Evolutionary conservation across 2,329 filamentous ascomycete genomes (phyloP), one percentile per base, ranked within the genome.

Genomic region (Claviceps citrina): DNA sequence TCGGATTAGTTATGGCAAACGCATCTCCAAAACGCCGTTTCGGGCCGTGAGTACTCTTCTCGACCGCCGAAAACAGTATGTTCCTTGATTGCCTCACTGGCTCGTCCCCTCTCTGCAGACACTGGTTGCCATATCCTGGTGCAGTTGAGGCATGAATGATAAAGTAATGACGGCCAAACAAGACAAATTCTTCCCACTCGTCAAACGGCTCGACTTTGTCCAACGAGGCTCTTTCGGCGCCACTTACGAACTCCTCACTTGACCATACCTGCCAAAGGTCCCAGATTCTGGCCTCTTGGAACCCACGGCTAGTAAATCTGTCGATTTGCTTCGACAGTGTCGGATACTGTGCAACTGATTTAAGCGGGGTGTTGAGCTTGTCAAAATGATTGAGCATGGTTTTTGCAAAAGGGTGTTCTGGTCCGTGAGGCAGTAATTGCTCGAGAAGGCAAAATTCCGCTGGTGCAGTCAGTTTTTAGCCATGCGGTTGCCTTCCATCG

Each of bases 101-200:
- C 7, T 13, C 13, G 8, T 18, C 7, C 20, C 25, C 15, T 15
- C 18, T 26, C 10, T 24, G 10, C 9, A 7, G 7, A 16, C 10
- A 16, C n/a, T 24, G 9, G 6, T 18, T 25, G 16, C 7, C 5
- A 31, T 25, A n/a, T 15, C 8, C 13, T 27, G 30, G 22, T 4
- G 27, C 20, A 16, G 31, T 22, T 8, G 41, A 41, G 2, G 84
- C 84, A 38, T 76, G 66, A 7, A 93, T 66, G 32, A 95, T 61
- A 49, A 87, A 82, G 58, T 94, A 93, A 58, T 95, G 87, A 26
- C 78, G 77, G 2, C 74, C 76, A 56, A 93, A 94, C 1, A 94
- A 65, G 2, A 81, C 78, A 54, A 95, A 86, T 52, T 95, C 89
- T 58, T 96, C 89, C 85, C 85, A 94, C 59, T 95, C 87, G 56